phyloP scores from a whole-genome alignment of 768 basidiomycete genomes.

The Clitopilus passeckerianus region DNA sequence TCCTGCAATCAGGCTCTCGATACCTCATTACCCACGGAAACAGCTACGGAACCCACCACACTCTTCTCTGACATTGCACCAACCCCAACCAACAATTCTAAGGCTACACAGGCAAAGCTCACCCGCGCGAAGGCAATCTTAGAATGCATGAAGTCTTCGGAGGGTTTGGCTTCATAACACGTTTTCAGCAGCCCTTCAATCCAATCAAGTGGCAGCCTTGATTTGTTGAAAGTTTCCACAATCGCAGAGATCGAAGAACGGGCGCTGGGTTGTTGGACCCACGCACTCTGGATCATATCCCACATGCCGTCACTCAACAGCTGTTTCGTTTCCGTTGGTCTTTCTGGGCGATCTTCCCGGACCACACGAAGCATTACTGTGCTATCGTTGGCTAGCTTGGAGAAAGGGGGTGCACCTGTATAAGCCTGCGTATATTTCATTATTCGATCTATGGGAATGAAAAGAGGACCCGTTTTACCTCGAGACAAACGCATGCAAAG shows the following conservation, averaged over 20 bases:
- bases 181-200: too few species aligned
- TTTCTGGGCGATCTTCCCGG: not conserved
- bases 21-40: not conserved
- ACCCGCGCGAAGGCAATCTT: not conserved
- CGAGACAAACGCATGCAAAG: slow-evolving; percentile 19
- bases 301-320: not conserved
- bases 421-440: slow-evolving; percentile 9
- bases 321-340: not conserved
- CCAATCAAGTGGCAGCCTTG: not conserved
- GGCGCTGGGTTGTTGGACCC: not conserved
- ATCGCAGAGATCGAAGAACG: not conserved
- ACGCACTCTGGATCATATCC: not conserved
- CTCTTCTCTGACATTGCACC: not conserved
- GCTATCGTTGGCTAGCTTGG: slow-evolving; percentile 3
- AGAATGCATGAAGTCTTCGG: not conserved
- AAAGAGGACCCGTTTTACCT: slow-evolving; percentile 9
- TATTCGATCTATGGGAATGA: not conserved
- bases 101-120: not conserved
- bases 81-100: not conserved
- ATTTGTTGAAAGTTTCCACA: not conserved
- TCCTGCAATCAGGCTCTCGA: not conserved
- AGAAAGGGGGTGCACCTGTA: slow-evolving; percentile 13
- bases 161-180: not conserved
- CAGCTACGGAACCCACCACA: not conserved
- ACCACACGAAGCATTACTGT: slow-evolving; percentile 1